Percentiles rank a stretch among this genome's conserved stretches.
These are phyloP conservation scores for Macadamia integrifolia DNA, from an alignment of 164 flowering plant species.

Conservation along the genomic window DNA sequence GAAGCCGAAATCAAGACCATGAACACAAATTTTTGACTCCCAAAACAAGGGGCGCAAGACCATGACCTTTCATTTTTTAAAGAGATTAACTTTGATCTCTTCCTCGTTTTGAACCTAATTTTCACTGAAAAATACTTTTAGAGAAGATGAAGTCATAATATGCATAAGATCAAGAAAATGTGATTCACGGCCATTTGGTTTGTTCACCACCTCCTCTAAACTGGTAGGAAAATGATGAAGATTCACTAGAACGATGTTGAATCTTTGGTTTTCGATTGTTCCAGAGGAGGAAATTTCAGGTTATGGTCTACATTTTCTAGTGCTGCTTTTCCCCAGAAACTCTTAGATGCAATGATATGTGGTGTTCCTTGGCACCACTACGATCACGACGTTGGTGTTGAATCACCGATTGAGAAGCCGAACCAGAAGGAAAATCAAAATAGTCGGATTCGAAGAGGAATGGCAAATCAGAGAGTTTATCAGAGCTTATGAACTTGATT, in stretches of 20 bases:
- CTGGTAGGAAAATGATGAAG: conserved; percentile 36
- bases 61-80: no score
- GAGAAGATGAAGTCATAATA: no score
- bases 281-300: conserved; percentile 15
- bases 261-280: conserved; percentile 40
- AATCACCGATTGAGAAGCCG: not conserved
- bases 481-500: conserved; percentile 53
- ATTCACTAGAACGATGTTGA: conserved; percentile 43
- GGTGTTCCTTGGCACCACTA: conserved; percentile 25
- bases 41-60: no score
- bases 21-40: no score
- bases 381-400: conserved; percentile 7
- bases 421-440: conserved; percentile 2
- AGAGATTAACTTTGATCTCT: no score
- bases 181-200: no score
- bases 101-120: no score
- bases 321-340: conserved; percentile 28
- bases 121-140: no score
- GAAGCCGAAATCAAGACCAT: no score
- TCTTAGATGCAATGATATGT: conserved; percentile 27
- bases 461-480: conserved; percentile 52
- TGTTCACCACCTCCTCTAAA: not conserved
- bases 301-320: conserved; percentile 31
- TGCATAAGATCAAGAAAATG: no score
- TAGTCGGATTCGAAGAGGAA: not conserved